Evolutionary conservation across 106 monocot species (phyloP).

Genomic region (Acanthochlamys bracteata): DNA sequence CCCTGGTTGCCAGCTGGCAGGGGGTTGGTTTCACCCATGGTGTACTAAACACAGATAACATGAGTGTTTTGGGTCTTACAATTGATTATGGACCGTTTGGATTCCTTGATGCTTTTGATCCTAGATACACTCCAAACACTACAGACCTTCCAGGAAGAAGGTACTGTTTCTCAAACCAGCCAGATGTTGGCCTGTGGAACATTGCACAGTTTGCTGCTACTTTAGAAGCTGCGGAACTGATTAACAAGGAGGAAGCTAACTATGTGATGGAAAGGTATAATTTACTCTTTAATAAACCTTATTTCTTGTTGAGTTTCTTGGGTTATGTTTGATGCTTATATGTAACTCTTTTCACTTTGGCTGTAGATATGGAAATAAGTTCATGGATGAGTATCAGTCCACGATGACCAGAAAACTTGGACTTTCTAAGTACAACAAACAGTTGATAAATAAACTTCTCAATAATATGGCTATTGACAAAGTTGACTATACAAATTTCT

Average conservation of each 20-base stretch:
- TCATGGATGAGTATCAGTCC: slow-evolving; percentile 94
- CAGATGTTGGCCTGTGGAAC: slow-evolving; percentile 96
- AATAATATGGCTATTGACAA: slow-evolving; percentile 97
- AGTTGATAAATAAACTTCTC: slow-evolving; percentile 80
- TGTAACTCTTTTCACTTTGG: not conserved
- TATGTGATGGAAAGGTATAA: slow-evolving; percentile 89
- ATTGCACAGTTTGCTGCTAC: slow-evolving; percentile 74
- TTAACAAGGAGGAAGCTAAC: slow-evolving; percentile 82
- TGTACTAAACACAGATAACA: slow-evolving; percentile 96
- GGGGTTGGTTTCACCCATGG: slow-evolving; percentile 96
- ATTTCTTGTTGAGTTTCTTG: not conserved
- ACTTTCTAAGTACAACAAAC: slow-evolving; percentile 77
- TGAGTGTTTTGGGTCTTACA: slow-evolving; percentile 93
- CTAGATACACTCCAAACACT: slow-evolving; percentile 94
- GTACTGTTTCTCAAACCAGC: slow-evolving; percentile 97
- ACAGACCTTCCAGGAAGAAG: slow-evolving; percentile 93
- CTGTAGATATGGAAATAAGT: slow-evolving; percentile 75
- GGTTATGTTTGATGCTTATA: not conserved
- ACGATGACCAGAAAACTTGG: slow-evolving; percentile 92
- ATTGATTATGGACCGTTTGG: slow-evolving; percentile 99
- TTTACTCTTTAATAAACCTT: not conserved
- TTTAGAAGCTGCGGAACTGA: slow-evolving; percentile 60
- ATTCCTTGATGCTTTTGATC: slow-evolving; percentile 98
- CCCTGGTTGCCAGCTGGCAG: slow-evolving; percentile 77
- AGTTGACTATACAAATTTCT: slow-evolving; percentile 98